phyloP scores from a whole-genome alignment of 352 stramenopile species.

The Phytopythium aichiense region DNA sequence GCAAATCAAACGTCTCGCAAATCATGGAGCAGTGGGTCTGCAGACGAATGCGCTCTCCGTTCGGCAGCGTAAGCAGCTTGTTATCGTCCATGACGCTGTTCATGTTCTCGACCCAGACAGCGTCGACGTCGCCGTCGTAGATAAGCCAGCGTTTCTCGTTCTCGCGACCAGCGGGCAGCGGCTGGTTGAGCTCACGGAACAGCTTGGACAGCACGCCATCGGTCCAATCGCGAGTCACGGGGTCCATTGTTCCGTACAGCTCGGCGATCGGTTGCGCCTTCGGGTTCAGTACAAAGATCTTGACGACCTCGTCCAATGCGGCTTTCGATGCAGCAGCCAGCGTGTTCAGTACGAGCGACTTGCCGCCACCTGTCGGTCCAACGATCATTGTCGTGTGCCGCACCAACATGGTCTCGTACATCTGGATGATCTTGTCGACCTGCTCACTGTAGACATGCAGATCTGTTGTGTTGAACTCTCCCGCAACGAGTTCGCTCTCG shows the following conservation, averaged over 20 bases:
- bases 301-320: constrained; percentile 88
- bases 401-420: constrained; percentile 96
- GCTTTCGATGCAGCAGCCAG: constrained; percentile 80
- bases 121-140: constrained; percentile 95
- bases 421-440: constrained; percentile 97
- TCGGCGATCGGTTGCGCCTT: constrained; percentile 93
- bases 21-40: constrained; percentile 92
- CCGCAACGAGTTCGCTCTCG: constrained; percentile 71
- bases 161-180: constrained; percentile 84
- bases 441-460: constrained; percentile 77
- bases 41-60: constrained; percentile 93
- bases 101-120: constrained; percentile 97
- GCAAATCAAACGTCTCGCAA: constrained; percentile 95
- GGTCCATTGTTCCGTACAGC: constrained; percentile 95
- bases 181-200: constrained; percentile 93
- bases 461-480: constrained; percentile 82
- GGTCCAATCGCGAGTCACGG: constrained; percentile 94
- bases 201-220: constrained; percentile 94
- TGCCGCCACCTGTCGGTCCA: constrained; percentile 90
- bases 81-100: constrained; percentile 98
- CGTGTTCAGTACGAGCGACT: constrained; percentile 91
- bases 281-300: constrained; percentile 93
- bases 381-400: constrained; percentile 97
- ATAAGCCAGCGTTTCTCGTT: constrained; percentile 95
- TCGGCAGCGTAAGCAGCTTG: constrained; percentile 93